Conservation (phyloP, 2,329 filamentous ascomycete genomes). For the Paecilomyces fulvus region DNA sequence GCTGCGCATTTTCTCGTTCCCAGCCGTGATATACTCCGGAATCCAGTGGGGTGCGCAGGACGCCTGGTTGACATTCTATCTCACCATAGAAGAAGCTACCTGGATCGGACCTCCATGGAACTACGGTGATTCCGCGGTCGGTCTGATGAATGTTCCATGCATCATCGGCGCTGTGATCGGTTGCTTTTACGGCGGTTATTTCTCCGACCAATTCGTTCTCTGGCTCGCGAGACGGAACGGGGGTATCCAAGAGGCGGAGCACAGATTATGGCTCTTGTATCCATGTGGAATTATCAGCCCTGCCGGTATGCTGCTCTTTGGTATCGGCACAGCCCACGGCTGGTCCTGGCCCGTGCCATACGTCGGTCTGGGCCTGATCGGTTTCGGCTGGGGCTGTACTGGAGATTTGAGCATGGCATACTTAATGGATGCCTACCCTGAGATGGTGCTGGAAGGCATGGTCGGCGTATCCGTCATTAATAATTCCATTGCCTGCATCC, state of each 20-base stretch:
- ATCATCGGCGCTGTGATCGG: slow-evolving; percentile 40
- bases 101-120: slow-evolving; percentile 48
- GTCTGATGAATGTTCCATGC: slow-evolving; percentile 52
- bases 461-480: slow-evolving; percentile 51
- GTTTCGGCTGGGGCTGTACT: slow-evolving; percentile 52
- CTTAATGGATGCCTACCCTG: slow-evolving; percentile 48
- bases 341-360: slow-evolving; percentile 49
- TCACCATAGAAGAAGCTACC: slow-evolving; percentile 50
- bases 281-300: slow-evolving; percentile 45
- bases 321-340: slow-evolving; percentile 42
- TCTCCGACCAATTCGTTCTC: slow-evolving; percentile 48
- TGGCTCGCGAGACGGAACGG: slow-evolving; percentile 48
- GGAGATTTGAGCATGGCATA: slow-evolving; percentile 50
- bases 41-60: slow-evolving; percentile 54
- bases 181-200: slow-evolving; percentile 49
- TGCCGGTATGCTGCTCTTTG: slow-evolving; percentile 45
- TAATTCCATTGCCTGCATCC: slow-evolving; percentile 47
- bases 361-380: slow-evolving; percentile 49
- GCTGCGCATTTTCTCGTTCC: slow-evolving; percentile 49
- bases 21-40: slow-evolving; percentile 49
- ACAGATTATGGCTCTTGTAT: slow-evolving; percentile 45
- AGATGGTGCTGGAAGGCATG: slow-evolving; percentile 52
- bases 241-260: slow-evolving; percentile 49
- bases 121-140: slow-evolving; percentile 46
- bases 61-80: slow-evolving; percentile 52